Percentiles rank a stretch among this genome's conserved stretches.
phyloP scores from a whole-genome alignment of 1,139 yeast species.

The Dujonia santamariae region DNA sequence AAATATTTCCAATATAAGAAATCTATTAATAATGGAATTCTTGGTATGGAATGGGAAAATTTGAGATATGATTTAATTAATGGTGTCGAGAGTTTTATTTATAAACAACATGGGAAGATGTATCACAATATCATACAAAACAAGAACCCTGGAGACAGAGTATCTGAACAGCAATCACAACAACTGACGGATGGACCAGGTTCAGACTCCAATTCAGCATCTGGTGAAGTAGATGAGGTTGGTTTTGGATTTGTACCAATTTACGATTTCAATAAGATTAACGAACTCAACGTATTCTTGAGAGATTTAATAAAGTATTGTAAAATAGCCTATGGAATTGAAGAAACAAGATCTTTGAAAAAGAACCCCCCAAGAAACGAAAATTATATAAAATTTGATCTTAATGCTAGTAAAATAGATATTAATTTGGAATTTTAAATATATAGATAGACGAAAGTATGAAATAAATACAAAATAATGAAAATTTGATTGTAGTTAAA shows the following conservation, averaged over 20 bases:
- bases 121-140: slow-evolving; percentile 10
- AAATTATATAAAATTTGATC: slow-evolving; percentile 4
- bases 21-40: slow-evolving; percentile 33
- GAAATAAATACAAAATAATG: not conserved
- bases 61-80: slow-evolving; percentile 37
- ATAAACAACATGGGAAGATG: slow-evolving; percentile 31
- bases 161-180: slow-evolving; percentile 2
- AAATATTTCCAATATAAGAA: slow-evolving; percentile 41
- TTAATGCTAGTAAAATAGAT: slow-evolving; percentile 3
- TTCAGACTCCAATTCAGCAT: slow-evolving; percentile 1
- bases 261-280: slow-evolving; percentile 34
- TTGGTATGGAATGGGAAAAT: slow-evolving; percentile 48
- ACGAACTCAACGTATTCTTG: slow-evolving; percentile 30
- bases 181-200: not conserved
- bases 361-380: not conserved
- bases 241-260: slow-evolving; percentile 28
- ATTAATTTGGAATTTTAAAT: slow-evolving; percentile 7
- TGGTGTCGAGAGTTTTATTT: slow-evolving; percentile 36
- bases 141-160: slow-evolving; percentile 7
- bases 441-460: not conserved
- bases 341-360: slow-evolving; percentile 1
- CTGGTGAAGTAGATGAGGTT: slow-evolving; percentile 11
- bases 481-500: not conserved
- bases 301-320: slow-evolving; percentile 26
- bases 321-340: slow-evolving; percentile 22